Conservation (phyloP, 2,329 filamentous ascomycete genomes). For the Arachnomyces sp. region DNA sequence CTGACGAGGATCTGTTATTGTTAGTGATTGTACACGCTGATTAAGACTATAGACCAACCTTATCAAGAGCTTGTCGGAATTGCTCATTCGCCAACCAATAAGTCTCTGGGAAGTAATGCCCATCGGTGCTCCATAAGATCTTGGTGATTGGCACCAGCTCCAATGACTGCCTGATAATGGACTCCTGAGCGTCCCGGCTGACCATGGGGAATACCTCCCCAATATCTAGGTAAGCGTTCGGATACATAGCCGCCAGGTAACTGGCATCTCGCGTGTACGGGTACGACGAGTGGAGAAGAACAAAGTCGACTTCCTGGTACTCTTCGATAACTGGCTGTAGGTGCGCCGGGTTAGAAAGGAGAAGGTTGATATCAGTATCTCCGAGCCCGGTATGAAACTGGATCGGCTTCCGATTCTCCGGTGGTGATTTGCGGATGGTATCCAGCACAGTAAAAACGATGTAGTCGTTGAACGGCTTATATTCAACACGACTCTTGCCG, state of each 20-base stretch:
- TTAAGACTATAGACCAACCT: slow-evolving; percentile 38
- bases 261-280: slow-evolving; percentile 72
- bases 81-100: slow-evolving; percentile 67
- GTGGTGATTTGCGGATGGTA: slow-evolving; percentile 42
- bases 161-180: slow-evolving; percentile 61
- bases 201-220: slow-evolving; percentile 76
- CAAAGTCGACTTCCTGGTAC: slow-evolving; percentile 63
- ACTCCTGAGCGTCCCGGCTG: slow-evolving; percentile 67
- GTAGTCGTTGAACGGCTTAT: slow-evolving; percentile 60
- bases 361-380: slow-evolving; percentile 67
- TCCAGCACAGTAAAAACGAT: slow-evolving; percentile 59
- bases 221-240: slow-evolving; percentile 75
- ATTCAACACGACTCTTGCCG: slow-evolving; percentile 43
- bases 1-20: slow-evolving; percentile 53
- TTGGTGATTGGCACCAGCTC: slow-evolving; percentile 70
- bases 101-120: slow-evolving; percentile 71
- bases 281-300: slow-evolving; percentile 73
- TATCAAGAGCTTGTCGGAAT: slow-evolving; percentile 62
- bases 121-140: slow-evolving; percentile 73
- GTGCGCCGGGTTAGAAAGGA: slow-evolving; percentile 64
- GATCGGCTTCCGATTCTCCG: slow-evolving; percentile 55
- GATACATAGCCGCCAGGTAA: slow-evolving; percentile 68
- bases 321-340: slow-evolving; percentile 65
- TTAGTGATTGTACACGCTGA: background rate
- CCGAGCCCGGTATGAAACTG: slow-evolving; percentile 81